Conservation (phyloP, 2,329 filamentous ascomycete species). For the Lasiodiplodia hormozganensis region DNA sequence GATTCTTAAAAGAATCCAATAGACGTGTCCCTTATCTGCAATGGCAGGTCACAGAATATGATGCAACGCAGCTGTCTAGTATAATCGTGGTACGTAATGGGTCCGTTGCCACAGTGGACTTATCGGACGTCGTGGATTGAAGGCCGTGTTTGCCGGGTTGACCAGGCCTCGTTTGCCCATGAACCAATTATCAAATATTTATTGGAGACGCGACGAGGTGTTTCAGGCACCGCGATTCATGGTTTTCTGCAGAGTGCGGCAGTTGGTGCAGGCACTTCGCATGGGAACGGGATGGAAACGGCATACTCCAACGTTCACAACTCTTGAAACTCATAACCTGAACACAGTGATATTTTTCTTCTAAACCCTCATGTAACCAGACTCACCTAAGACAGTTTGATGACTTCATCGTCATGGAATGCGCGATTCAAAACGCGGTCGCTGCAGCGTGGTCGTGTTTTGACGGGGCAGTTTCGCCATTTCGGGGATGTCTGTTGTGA, state of each 20-base stretch:
- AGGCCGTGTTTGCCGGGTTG: background rate
- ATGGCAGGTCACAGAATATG: background rate
- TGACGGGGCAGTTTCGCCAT: constrained; percentile 19
- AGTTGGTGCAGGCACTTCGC: background rate
- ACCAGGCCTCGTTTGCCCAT: background rate
- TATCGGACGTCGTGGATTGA: background rate
- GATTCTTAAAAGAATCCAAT: no score
- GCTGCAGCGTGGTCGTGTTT: background rate
- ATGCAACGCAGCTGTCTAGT: background rate
- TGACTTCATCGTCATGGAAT: no score
- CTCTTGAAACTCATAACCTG: background rate
- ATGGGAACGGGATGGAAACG: background rate
- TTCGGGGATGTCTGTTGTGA: constrained; percentile 14
- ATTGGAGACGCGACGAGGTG: background rate
- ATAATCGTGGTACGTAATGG: background rate
- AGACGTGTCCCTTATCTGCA: background rate
- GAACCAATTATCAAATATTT: background rate
- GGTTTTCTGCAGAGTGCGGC: background rate
- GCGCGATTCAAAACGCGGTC: background rate
- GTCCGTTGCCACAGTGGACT: background rate
- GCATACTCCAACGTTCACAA: background rate
- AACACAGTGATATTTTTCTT: background rate
- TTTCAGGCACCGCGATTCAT: background rate
- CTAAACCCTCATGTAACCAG: background rate
- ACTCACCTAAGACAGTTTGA: background rate